These are phyloP conservation scores for Triangularia verruculosa DNA, from an alignment of 2,329 filamentous ascomycete genomes.

Conservation along the genomic window DNA sequence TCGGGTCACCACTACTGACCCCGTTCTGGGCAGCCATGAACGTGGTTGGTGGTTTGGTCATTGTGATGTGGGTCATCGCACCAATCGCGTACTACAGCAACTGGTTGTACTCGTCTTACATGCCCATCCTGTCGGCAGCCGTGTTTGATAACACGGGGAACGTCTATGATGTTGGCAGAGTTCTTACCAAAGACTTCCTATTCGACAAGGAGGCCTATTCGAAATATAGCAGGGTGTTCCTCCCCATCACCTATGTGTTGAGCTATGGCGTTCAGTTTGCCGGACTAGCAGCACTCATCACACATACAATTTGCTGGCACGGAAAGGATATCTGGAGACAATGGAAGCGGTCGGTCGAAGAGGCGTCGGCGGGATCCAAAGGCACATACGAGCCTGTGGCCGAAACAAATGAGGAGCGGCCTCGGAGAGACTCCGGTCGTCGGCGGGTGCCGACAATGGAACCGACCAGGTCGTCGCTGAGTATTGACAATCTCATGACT, in stretches of 20 bases:
- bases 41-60: conserved; percentile 72
- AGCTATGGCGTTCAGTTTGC: conserved; percentile 87
- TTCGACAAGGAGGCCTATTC: conserved; percentile 76
- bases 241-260: conserved; percentile 83
- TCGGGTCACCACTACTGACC: conserved; percentile 78
- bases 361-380: conserved; percentile 53
- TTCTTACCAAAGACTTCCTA: conserved; percentile 72
- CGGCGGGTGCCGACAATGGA: conserved; percentile 19
- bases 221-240: conserved; percentile 78
- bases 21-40: conserved; percentile 87
- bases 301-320: conserved; percentile 82
- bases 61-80: conserved; percentile 83
- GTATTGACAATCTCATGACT: conserved; percentile 56
- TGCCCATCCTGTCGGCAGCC: conserved; percentile 79
- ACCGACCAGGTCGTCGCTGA: conserved; percentile 26
- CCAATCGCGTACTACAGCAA: conserved; percentile 80
- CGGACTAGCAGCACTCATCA: conserved; percentile 72
- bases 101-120: conserved; percentile 75
- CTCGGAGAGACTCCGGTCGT: conserved; percentile 11
- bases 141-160: conserved; percentile 84
- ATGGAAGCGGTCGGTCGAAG: conserved; percentile 66
- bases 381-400: conserved; percentile 50
- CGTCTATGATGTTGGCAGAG: conserved; percentile 76
- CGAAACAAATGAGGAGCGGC: conserved; percentile 14
- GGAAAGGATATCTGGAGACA: conserved; percentile 78